phyloP scores from a whole-genome alignment of 2,329 filamentous ascomycete species.

The Colletotrichum sublineola region DNA sequence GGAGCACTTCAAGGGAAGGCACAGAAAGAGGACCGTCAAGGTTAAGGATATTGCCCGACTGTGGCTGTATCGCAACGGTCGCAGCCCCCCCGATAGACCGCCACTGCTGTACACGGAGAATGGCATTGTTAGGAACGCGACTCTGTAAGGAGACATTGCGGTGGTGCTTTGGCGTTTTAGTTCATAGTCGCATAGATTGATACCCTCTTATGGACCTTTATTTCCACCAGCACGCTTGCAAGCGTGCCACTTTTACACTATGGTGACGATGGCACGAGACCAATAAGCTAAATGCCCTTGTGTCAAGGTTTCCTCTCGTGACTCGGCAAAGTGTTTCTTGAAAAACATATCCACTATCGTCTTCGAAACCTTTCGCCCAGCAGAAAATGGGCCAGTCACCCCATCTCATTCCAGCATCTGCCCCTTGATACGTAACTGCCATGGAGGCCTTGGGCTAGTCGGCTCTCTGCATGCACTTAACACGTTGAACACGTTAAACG shows the following conservation, averaged over 20 bases:
- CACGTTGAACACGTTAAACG: no score
- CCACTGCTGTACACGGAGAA: slow-evolving; percentile 53
- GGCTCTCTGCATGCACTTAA: no score
- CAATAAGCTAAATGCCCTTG: neutral
- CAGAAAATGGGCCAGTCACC: no score
- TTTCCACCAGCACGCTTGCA: neutral
- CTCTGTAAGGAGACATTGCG: slow-evolving; percentile 47
- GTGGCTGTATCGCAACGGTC: slow-evolving; percentile 74
- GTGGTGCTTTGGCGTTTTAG: neutral
- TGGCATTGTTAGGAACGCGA: slow-evolving; percentile 56
- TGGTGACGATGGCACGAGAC: neutral
- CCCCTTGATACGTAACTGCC: no score
- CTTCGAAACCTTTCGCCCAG: no score
- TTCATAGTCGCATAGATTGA: slow-evolving; percentile 26
- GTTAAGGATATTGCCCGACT: slow-evolving; percentile 73
- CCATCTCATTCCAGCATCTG: no score
- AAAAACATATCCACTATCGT: no score
- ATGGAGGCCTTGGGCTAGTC: no score
- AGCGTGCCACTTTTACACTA: no score
- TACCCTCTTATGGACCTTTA: slow-evolving; percentile 14
- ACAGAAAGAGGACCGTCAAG: slow-evolving; percentile 54
- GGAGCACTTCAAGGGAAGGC: slow-evolving; percentile 45
- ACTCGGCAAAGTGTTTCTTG: neutral
- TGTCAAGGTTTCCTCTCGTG: neutral
- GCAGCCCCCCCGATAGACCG: slow-evolving; percentile 61